Base-by-base conservation (phyloP, 2,329 filamentous ascomycete genomes). In the Ascochyta viciae-villosae region DNA sequence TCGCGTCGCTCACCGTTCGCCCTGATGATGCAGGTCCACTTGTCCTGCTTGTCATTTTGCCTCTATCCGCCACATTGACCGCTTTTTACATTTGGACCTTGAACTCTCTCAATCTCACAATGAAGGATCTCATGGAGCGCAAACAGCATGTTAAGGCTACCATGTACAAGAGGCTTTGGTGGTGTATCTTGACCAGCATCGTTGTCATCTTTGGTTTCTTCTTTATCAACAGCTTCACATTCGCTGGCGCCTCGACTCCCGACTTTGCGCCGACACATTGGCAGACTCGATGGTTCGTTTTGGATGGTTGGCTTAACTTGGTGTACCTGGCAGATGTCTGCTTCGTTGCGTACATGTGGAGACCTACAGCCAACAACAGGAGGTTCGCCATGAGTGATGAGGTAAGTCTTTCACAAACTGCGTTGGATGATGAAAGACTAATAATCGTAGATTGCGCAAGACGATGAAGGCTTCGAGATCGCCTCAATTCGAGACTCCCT, bases 81-180 rank as follows among this genome's bases (percentile, higher is more conserved):
- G 93, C 91, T 10, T 99, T 99, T 77, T 99, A 99, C 76, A 91
- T 99, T 58, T 99, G 95, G 95, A 99, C 95, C 0, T 83, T 99
- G 62, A 98, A 97, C 80, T 96, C 93, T 22, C 84, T 99, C 54
- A 96, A 94, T 76, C 83, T 89, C 54, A 99, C 95, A 0, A 94
- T 98, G 80, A 98, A 97, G 78, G 94, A 98, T 70, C 84, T 99
- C n/a, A 85, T 90, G 51, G 91, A 96, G 70, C 89, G 95, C 63
- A 97, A 96, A 78, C 95, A 99, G 78, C 89, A 90, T 67, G 89
- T 89, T 67, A 99, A 99, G 75, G 92, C 93, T 43, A 78, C 86
- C 77, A 99, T 99, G 96, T 99, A 98, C 79, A 93, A 90, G 79
- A 96, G 96, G 76, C 86, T 99, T 13, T 99, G 96, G 93, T 99